phyloP scores from a whole-genome alignment of 1,139 yeast species.

The Kluyveromyces marxianus region DNA sequence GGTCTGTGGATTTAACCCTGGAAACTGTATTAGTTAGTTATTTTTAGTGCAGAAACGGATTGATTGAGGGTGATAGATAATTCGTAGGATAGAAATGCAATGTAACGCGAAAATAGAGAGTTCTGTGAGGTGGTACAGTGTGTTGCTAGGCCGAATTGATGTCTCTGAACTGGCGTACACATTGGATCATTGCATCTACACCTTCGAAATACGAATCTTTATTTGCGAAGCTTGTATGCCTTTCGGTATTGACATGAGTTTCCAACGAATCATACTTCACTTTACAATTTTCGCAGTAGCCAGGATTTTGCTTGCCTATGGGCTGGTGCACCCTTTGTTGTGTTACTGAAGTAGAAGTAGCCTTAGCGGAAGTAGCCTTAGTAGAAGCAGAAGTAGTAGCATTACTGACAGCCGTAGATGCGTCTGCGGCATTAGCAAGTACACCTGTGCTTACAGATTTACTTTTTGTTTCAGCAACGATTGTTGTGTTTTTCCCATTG shows the following conservation, averaged over 20 bases:
- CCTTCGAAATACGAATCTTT: slow-evolving; percentile 65
- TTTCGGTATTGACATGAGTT: slow-evolving; percentile 61
- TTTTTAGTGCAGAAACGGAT: too few species aligned
- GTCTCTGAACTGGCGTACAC: slow-evolving; percentile 3
- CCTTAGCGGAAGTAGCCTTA: not conserved
- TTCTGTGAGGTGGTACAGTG: not conserved
- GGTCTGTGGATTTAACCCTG: too few species aligned
- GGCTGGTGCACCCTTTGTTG: slow-evolving; percentile 5
- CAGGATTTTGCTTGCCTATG: slow-evolving; percentile 34
- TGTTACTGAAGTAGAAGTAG: not conserved
- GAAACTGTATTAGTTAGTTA: too few species aligned
- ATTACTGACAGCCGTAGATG: not conserved
- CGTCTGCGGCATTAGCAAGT: not conserved
- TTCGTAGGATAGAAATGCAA: not conserved
- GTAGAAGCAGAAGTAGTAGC: not conserved
- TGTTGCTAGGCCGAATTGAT: not conserved
- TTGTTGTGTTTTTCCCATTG: too few species aligned
- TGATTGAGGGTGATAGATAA: too few species aligned
- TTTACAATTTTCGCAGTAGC: slow-evolving; percentile 92
- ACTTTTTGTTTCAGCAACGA: too few species aligned
- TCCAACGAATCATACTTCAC: slow-evolving; percentile 76
- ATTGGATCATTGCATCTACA: slow-evolving; percentile 57
- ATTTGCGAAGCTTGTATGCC: slow-evolving; percentile 76
- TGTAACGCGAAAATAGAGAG: not conserved
- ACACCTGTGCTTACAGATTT: not conserved